Percentiles rank a stretch among this genome's conserved stretches.
These are phyloP conservation scores for Sordaria brevicollis DNA, from an alignment of 495 filamentous ascomycete species.

Conservation along the genomic window DNA sequence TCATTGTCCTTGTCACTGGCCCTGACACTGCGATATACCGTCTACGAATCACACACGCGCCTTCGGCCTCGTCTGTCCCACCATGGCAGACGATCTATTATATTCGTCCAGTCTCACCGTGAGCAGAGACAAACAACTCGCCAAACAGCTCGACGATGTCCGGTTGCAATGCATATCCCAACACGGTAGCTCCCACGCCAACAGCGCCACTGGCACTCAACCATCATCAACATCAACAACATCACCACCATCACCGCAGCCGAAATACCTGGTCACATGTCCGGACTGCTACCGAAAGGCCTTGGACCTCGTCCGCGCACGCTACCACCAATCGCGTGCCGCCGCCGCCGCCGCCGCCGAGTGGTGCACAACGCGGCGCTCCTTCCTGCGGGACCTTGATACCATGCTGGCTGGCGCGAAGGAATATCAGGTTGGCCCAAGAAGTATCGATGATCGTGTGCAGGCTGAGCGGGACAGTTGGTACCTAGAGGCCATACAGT, in stretches of 20 bases:
- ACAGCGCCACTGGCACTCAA: background rate
- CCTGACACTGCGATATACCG: background rate
- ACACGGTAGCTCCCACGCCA: constrained; percentile 4
- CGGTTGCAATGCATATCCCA: constrained; percentile 13
- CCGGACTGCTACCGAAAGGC: constrained; percentile 27
- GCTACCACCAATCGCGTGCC: constrained; percentile 19
- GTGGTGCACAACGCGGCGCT: constrained; percentile 31
- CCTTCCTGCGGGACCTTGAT: constrained; percentile 31
- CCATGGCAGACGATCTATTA: background rate
- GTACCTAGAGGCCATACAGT: constrained; percentile 29
- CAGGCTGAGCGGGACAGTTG: constrained; percentile 31
- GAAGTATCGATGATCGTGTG: constrained; percentile 29
- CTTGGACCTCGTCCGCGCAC: constrained; percentile 24
- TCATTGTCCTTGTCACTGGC: background rate
- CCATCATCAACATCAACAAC: background rate
- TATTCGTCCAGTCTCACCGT: constrained; percentile 8
- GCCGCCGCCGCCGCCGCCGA: constrained; percentile 14
- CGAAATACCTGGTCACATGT: constrained; percentile 21
- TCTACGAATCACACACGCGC: background rate
- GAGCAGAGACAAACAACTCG: constrained; percentile 9
- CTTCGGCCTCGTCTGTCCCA: background rate
- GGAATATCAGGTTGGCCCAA: constrained; percentile 23
- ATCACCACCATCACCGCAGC: background rate
- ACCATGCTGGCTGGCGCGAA: constrained; percentile 27
- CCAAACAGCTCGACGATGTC: constrained; percentile 6